Evolutionary conservation across 2,329 filamentous ascomycete species (phyloP), one percentile per base, ranked within the genome.

Genomic region (Fusarium sambucinum): DNA sequence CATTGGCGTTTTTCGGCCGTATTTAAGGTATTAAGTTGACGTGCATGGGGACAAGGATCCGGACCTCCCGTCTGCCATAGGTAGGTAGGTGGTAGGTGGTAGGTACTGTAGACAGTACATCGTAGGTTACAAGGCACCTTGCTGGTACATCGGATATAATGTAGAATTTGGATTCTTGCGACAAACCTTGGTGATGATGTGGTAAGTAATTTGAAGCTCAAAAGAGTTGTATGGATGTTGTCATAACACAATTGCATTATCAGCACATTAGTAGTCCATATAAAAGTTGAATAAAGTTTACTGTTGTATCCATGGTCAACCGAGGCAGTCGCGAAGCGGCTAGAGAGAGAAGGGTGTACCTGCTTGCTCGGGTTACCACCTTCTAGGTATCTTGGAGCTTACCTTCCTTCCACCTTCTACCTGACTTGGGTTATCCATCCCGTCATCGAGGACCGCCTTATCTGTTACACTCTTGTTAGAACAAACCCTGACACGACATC

Each of bases 11-110:
- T 54, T 40, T 67, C 63, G 63, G 58, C 35, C 45, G 44, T 50
- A 63, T 59, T 62, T 52, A 37, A 50, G 40, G 32, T 48, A 59
- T 67, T n/a, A 21, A 48, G 30, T 38, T 63, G 57, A 50, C 52
- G 42, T 54, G 58, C 58, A 63, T 59, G 59, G 59, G 48, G 48
- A 55, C 32, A 53, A 40, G 50, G 46, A 50, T 27, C 53, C 59
- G 50, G 53, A 19, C 40, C 41, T 29, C 46, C 59, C 59, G 59
- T 21, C 40, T 41, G 19, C 12, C 19, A 23, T 47, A 40, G 51
- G 32, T 17, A 32, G 12, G 30, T 32, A 32, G n/a, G n/a, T n/a
- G n/a, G n/a, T n/a, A 12, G 12, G 13, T 14, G 13, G 14, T 16
- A 32, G 30, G 38, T 41, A 40, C 37, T 23, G 38, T 16, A 41